Evolutionary conservation across 805 yeast species (phyloP).

Genomic region (Suhomyces faveliae): DNA sequence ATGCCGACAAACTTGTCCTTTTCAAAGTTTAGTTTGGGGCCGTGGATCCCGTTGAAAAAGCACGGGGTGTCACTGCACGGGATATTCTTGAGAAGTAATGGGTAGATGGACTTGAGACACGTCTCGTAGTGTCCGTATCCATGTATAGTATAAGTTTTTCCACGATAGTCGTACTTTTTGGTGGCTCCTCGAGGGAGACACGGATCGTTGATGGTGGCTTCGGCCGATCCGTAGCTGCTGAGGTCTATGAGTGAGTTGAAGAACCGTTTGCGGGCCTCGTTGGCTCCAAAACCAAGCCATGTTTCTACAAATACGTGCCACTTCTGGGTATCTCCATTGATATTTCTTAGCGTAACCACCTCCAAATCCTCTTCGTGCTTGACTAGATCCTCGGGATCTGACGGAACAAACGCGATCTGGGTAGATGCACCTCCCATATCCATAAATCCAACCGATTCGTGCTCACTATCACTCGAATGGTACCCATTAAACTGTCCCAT

Average conservation of each 20-base stretch:
- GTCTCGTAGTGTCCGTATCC: constrained; percentile 81
- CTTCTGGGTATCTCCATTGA: constrained; percentile 66
- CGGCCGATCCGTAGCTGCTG: constrained; percentile 16
- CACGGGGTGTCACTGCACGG: constrained; percentile 91
- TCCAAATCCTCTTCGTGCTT: constrained; percentile 75
- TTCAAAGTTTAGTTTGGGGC: constrained; percentile 79
- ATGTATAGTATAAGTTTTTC: constrained; percentile 45
- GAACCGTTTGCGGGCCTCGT: constrained; percentile 81
- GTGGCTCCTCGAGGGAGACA: constrained; percentile 71
- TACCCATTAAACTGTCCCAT: constrained; percentile 60
- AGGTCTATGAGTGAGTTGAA: constrained; percentile 50
- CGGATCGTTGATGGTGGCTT: constrained; percentile 56
- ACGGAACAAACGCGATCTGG: constrained; percentile 91
- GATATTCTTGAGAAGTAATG: constrained; percentile 69
- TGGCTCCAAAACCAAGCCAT: constrained; percentile 98
- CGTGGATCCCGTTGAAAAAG: constrained; percentile 92
- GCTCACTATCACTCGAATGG: constrained; percentile 34
- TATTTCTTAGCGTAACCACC: constrained; percentile 59
- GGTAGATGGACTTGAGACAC: constrained; percentile 72
- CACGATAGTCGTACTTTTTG: constrained; percentile 47
- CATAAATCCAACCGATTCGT: constrained; percentile 84
- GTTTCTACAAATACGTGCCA: constrained; percentile 93
- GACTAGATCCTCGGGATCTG: constrained; percentile 52
- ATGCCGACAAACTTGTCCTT: constrained; percentile 87
- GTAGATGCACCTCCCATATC: constrained; percentile 99